Percentiles rank a stretch among this genome's conserved stretches.
Evolutionary conservation across 768 basidiomycete species (phyloP).

Genomic region (Rhizopogon salebrosus): DNA sequence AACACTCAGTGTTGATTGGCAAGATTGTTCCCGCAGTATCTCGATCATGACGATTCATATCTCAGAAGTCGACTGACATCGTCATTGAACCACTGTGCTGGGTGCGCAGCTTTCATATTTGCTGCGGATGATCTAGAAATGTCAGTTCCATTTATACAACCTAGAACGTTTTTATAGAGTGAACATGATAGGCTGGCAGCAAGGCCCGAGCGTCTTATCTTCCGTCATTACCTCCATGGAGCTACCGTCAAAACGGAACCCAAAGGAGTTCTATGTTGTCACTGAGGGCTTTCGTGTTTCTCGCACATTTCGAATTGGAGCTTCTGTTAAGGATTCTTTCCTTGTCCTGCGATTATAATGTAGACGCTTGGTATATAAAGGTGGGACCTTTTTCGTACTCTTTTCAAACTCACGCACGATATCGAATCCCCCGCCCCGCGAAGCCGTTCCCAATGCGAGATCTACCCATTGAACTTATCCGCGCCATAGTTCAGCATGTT

Average conservation of each 20-base stretch:
- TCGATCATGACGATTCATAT: neutral
- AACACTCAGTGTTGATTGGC: too few relatives aligned
- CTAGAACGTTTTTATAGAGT: neutral
- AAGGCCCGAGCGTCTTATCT: neutral
- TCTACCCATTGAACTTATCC: slow-evolving; percentile 23
- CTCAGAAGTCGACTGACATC: neutral
- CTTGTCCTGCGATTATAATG: neutral
- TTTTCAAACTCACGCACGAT: neutral
- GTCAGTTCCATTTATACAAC: neutral
- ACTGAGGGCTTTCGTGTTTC: neutral
- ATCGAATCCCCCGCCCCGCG: neutral
- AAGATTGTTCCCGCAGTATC: neutral
- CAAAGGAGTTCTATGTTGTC: too few relatives aligned
- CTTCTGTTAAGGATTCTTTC: neutral
- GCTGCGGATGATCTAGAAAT: neutral
- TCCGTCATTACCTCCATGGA: neutral
- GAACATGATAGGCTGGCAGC: neutral
- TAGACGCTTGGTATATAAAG: neutral
- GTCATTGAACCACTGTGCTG: neutral
- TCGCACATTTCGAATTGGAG: neutral
- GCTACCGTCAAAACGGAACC: neutral
- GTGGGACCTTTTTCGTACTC: neutral
- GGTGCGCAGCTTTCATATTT: neutral
- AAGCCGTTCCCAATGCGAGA: slow-evolving; percentile 13
- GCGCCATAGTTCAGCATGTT: slow-evolving; percentile 20